Evolutionary conservation across 495 filamentous ascomycete species (phyloP).

Genomic region (Aspergillus egyptiacus): DNA sequence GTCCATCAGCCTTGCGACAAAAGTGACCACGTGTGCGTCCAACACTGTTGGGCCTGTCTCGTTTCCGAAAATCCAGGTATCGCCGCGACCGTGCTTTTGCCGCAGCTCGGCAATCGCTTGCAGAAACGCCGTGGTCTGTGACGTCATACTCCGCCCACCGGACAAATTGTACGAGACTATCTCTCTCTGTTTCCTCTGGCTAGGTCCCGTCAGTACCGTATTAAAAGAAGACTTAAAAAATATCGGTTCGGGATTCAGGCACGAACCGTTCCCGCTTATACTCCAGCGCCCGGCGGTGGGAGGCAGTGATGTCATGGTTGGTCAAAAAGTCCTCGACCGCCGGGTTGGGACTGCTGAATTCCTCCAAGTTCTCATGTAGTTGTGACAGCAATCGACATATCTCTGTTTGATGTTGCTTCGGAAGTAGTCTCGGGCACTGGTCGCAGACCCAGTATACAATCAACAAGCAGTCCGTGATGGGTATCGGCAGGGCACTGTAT

Average conservation of each 20-base stretch:
- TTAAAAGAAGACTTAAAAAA: neutral
- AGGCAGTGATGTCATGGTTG: conserved; percentile 7
- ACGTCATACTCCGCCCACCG: conserved; percentile 7
- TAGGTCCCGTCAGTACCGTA: conserved; percentile 1
- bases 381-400: conserved; percentile 11
- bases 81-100: neutral
- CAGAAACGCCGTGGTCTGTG: conserved; percentile 1
- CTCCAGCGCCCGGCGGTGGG: conserved; percentile 12
- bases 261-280: conserved; percentile 14
- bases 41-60: conserved; percentile 11
- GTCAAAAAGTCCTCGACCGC: conserved; percentile 13
- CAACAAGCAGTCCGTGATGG: conserved; percentile 10
- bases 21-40: conserved; percentile 11
- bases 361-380: conserved; percentile 10
- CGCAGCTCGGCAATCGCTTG: neutral
- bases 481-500: conserved; percentile 1
- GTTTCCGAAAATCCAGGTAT: conserved; percentile 13
- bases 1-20: conserved; percentile 8
- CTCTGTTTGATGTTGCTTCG: neutral
- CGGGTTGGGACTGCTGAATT: conserved; percentile 5
- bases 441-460: conserved; percentile 15
- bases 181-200: conserved; percentile 9
- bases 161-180: neutral
- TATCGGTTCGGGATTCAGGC: neutral
- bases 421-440: conserved; percentile 10